These are phyloP conservation scores for Choiromyces venosus DNA, from an alignment of 495 filamentous ascomycete genomes.

Conservation along the genomic window DNA sequence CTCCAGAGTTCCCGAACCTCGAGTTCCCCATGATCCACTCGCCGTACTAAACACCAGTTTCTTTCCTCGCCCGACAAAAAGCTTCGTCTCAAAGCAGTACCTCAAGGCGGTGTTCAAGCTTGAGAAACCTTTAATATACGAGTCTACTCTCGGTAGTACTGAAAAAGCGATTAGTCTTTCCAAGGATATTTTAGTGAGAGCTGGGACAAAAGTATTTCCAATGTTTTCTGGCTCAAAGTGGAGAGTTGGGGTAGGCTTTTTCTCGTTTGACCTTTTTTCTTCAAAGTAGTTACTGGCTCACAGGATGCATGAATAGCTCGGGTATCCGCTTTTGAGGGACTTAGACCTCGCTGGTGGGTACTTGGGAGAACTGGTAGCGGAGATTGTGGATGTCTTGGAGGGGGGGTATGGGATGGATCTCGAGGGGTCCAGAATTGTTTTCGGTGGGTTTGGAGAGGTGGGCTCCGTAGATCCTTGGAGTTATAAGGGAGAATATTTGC, in stretches of 20 bases:
- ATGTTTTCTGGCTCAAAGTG: background rate
- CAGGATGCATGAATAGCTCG: background rate
- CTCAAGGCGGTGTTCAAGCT: background rate
- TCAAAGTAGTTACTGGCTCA: background rate
- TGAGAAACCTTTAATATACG: background rate
- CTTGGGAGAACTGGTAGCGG: constrained; percentile 6
- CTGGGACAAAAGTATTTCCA: background rate
- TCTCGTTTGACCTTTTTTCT: background rate
- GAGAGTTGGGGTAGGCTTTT: background rate
- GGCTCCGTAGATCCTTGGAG: background rate
- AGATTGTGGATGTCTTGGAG: constrained; percentile 7
- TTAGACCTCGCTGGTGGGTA: background rate
- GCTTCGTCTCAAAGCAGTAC: background rate
- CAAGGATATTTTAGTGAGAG: background rate
- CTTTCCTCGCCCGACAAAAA: background rate
- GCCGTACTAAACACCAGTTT: background rate
- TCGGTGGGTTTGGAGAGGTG: constrained; percentile 8
- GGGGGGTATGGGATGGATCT: constrained; percentile 5
- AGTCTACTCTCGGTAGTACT: background rate
- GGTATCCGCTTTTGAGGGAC: constrained; percentile 9
- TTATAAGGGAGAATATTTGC: background rate
- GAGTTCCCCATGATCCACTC: background rate
- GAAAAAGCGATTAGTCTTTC: background rate
- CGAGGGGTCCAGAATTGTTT: background rate
- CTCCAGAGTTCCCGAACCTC: background rate